phyloP scores from a whole-genome alignment of 2,329 filamentous ascomycete species.

The Penicillium sp. region DNA sequence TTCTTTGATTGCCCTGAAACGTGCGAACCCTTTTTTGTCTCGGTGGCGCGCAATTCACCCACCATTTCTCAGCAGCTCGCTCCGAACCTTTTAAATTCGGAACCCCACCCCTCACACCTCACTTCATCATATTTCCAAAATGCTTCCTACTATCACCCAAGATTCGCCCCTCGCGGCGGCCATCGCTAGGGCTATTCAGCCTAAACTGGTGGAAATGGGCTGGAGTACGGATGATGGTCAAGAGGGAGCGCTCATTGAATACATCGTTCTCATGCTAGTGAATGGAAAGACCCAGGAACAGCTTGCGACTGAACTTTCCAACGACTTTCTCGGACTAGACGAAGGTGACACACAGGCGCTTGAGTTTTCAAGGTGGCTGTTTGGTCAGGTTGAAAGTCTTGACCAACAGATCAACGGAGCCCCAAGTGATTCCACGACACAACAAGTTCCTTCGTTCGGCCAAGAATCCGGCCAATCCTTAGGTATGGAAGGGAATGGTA shows the following conservation, averaged over 20 bases:
- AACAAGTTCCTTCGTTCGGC: constrained; percentile 25
- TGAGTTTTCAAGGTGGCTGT: constrained; percentile 91
- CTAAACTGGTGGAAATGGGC: constrained; percentile 88
- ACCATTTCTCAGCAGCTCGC: neutral
- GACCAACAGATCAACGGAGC: constrained; percentile 62
- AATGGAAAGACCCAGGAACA: constrained; percentile 92
- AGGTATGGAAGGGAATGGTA: constrained; percentile 40
- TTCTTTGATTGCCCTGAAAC: neutral
- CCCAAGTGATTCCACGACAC: constrained; percentile 13
- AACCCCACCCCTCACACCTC: constrained; percentile 1
- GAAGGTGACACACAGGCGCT: constrained; percentile 80
- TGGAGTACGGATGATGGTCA: constrained; percentile 82
- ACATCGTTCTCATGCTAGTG: constrained; percentile 94
- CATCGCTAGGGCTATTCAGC: constrained; percentile 78
- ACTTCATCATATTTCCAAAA: constrained; percentile 3
- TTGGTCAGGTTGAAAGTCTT: constrained; percentile 74
- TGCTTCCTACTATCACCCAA: constrained; percentile 63
- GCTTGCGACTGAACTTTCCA: constrained; percentile 83
- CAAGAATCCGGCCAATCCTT: constrained; percentile 30
- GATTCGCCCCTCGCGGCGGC: constrained; percentile 83
- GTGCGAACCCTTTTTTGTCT: neutral
- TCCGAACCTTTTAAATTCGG: neutral
- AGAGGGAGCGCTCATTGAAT: constrained; percentile 86
- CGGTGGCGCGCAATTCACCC: constrained; percentile 1
- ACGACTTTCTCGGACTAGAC: constrained; percentile 78